Conservation (phyloP, 2,329 filamentous ascomycete genomes). For the Graphiopsis chlorocephala region DNA sequence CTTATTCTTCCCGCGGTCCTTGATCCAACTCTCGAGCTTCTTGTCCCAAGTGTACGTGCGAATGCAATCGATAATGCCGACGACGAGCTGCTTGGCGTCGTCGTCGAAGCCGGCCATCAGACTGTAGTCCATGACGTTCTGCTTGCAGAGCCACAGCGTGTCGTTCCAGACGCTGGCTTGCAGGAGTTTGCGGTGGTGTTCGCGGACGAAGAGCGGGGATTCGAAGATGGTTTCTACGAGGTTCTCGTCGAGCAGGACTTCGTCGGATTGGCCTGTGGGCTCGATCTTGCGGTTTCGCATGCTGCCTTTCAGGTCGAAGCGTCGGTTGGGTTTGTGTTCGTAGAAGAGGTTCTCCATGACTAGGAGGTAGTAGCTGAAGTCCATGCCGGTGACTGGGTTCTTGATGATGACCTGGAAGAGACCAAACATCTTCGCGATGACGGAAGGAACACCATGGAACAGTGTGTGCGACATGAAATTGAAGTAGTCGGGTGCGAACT, state of each 20-base stretch:
- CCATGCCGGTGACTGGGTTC: slow-evolving; percentile 83
- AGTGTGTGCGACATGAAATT: slow-evolving; percentile 94
- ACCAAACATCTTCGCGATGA: slow-evolving; percentile 98
- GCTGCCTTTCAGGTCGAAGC: slow-evolving; percentile 88
- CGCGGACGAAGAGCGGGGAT: slow-evolving; percentile 87
- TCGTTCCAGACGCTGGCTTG: slow-evolving; percentile 95
- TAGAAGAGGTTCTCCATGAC: slow-evolving; percentile 99
- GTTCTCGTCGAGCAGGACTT: slow-evolving; percentile 95
- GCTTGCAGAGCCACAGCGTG: slow-evolving; percentile 86
- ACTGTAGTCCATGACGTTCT: slow-evolving; percentile 99
- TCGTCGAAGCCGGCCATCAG: slow-evolving; percentile 98
- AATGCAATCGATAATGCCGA: slow-evolving; percentile 98
- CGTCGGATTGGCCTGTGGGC: slow-evolving; percentile 90
- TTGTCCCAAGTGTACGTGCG: slow-evolving; percentile 99
- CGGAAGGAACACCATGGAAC: slow-evolving; percentile 87
- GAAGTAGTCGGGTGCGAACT: slow-evolving; percentile 96
- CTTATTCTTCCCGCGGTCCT: slow-evolving; percentile 82
- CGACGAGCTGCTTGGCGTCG: slow-evolving; percentile 80
- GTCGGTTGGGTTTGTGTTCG: slow-evolving; percentile 78
- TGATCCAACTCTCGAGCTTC: slow-evolving; percentile 99
- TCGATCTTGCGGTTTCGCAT: slow-evolving; percentile 99
- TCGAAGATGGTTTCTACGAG: slow-evolving; percentile 99
- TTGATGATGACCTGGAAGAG: slow-evolving; percentile 98
- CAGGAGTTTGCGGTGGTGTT: slow-evolving; percentile 92
- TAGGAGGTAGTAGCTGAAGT: slow-evolving; percentile 90